Evolutionary conservation across 495 filamentous ascomycete genomes (phyloP).

Genomic region (Apiosordaria backusii): DNA sequence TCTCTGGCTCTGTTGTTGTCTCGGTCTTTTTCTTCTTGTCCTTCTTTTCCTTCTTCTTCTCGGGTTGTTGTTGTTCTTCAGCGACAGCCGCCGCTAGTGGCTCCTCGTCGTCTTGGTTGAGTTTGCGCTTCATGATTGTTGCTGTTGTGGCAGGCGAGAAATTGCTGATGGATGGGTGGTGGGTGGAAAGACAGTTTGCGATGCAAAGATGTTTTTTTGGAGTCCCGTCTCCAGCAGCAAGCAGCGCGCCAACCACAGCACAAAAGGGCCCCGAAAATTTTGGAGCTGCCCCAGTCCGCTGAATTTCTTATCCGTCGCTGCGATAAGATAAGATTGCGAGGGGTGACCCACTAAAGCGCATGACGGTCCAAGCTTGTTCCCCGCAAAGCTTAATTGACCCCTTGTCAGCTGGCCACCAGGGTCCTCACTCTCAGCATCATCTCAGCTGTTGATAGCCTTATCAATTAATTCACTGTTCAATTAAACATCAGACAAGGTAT

Average conservation of each 20-base stretch:
- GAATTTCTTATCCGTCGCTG: slow-evolving; percentile 12
- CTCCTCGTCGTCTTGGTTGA: slow-evolving; percentile 47
- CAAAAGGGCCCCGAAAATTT: slow-evolving; percentile 3
- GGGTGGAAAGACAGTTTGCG: background rate
- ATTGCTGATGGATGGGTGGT: background rate
- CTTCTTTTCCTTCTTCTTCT: slow-evolving; percentile 17
- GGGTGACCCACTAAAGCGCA: slow-evolving; percentile 3
- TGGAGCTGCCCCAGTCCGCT: background rate
- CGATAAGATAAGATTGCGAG: slow-evolving; percentile 5
- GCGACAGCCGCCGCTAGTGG: slow-evolving; percentile 28
- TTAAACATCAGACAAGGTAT: too few species aligned
- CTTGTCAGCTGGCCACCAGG: slow-evolving; percentile 4
- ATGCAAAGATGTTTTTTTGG: background rate
- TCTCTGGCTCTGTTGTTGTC: slow-evolving; percentile 13
- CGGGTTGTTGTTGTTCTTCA: background rate
- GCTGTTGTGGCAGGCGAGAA: slow-evolving; percentile 8
- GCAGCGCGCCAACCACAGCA: slow-evolving; percentile 2
- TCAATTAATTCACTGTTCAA: too few species aligned
- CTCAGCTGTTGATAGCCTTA: background rate
- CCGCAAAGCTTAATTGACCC: slow-evolving; percentile 22
- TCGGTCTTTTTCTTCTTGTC: background rate
- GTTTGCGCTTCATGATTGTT: slow-evolving; percentile 55
- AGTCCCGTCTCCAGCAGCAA: background rate
- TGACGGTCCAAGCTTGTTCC: slow-evolving; percentile 17
- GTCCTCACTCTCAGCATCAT: background rate